phyloP scores from a whole-genome alignment of 768 basidiomycete species.

The Calocybe cyanea region DNA sequence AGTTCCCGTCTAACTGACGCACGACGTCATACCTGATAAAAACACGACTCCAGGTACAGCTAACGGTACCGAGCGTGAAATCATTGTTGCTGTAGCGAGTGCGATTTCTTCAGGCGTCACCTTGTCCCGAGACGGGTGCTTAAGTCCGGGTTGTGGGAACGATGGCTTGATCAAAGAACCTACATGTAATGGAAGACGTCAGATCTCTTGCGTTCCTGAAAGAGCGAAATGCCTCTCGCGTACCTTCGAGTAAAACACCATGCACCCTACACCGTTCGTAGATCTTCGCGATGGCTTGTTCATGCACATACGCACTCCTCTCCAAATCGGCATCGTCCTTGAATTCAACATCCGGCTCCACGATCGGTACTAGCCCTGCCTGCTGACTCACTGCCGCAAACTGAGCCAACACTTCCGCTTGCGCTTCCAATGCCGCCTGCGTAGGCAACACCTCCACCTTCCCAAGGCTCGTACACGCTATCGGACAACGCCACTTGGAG shows the following conservation, averaged over 20 bases:
- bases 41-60: slow-evolving; percentile 48
- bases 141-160: slow-evolving; percentile 46
- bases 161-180: slow-evolving; percentile 50
- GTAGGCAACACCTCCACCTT: slow-evolving; percentile 30
- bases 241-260: slow-evolving; percentile 48
- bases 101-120: slow-evolving; percentile 39
- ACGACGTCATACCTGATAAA: slow-evolving; percentile 35
- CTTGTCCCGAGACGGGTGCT: slow-evolving; percentile 33
- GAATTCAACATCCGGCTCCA: slow-evolving; percentile 52
- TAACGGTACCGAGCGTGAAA: slow-evolving; percentile 41
- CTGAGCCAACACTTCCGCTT: slow-evolving; percentile 44
- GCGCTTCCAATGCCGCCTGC: slow-evolving; percentile 37
- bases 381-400: slow-evolving; percentile 50
- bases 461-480: slow-evolving; percentile 36
- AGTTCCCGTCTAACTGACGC: background rate
- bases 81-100: slow-evolving; percentile 39
- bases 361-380: slow-evolving; percentile 48
- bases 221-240: background rate
- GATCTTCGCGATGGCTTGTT: slow-evolving; percentile 41
- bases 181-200: slow-evolving; percentile 13
- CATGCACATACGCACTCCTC: slow-evolving; percentile 43
- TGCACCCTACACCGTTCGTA: slow-evolving; percentile 41
- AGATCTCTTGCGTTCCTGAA: background rate
- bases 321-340: slow-evolving; percentile 41
- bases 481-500: slow-evolving; percentile 48